These are phyloP conservation scores for Chloranthus sessilifolius DNA, from an alignment of 164 flowering plant species.

Conservation along the genomic window DNA sequence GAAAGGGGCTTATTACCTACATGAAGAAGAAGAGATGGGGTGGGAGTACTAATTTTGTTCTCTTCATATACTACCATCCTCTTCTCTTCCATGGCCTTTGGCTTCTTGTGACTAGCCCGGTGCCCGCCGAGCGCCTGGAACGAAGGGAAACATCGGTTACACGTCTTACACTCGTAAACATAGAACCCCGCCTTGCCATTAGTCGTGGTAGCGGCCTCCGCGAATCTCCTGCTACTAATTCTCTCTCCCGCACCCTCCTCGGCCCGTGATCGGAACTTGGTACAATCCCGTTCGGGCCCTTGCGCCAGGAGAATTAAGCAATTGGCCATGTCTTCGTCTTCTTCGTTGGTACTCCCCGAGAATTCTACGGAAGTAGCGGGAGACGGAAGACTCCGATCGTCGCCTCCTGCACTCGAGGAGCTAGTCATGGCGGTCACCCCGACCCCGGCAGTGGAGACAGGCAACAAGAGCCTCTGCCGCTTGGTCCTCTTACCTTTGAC, in stretches of 20 bases:
- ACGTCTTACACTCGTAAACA: slow-evolving; percentile 57
- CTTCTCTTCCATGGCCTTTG: slow-evolving; percentile 14
- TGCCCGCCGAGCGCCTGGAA: slow-evolving; percentile 73
- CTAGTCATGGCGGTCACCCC: slow-evolving; percentile 9
- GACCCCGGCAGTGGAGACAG: too few relatives aligned
- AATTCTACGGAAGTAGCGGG: slow-evolving; percentile 16
- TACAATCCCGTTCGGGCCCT: slow-evolving; percentile 10
- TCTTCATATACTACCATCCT: not conserved
- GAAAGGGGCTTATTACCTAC: not conserved
- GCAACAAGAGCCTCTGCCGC: slow-evolving; percentile 33
- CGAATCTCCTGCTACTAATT: slow-evolving; percentile 15
- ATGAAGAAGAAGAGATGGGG: not conserved
- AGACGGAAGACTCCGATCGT: not conserved
- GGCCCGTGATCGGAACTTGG: not conserved
- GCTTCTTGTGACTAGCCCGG: slow-evolving; percentile 61
- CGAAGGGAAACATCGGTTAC: slow-evolving; percentile 45
- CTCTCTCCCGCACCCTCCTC: slow-evolving; percentile 6
- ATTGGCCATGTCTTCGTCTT: slow-evolving; percentile 57
- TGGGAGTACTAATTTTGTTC: not conserved
- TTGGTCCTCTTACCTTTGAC: slow-evolving; percentile 49
- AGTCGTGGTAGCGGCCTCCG: slow-evolving; percentile 10
- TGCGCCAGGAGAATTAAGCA: slow-evolving; percentile 55
- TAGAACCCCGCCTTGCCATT: slow-evolving; percentile 25
- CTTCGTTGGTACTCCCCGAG: slow-evolving; percentile 27
- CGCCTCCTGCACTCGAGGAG: slow-evolving; percentile 17